A percentile compares a stretch with the other conserved stretches of the same genome.
phyloP scores from a whole-genome alignment of 768 basidiomycete genomes.

The Lyophyllum decastes region DNA sequence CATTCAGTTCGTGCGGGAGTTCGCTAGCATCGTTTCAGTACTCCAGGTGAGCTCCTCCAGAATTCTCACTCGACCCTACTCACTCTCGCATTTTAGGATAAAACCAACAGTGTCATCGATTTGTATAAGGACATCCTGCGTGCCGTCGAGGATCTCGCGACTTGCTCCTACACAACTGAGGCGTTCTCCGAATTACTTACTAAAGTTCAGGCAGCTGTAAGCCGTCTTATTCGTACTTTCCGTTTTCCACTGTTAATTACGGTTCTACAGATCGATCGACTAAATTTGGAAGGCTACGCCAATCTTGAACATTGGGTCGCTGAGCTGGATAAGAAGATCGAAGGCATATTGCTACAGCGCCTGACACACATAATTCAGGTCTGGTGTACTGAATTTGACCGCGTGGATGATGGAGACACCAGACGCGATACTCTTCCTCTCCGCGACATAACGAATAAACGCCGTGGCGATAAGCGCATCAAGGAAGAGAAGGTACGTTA shows the following conservation, averaged over 20 bases:
- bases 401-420: slow-evolving; percentile 66
- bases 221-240: slow-evolving; percentile 24
- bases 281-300: slow-evolving; percentile 95
- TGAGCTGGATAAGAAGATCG: slow-evolving; percentile 81
- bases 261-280: slow-evolving; percentile 75
- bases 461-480: slow-evolving; percentile 65
- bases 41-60: slow-evolving; percentile 60
- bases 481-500: slow-evolving; percentile 77
- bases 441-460: slow-evolving; percentile 63
- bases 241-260: background rate
- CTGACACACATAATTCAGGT: slow-evolving; percentile 76
- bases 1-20: slow-evolving; percentile 92
- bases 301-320: slow-evolving; percentile 93
- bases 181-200: slow-evolving; percentile 79
- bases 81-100: slow-evolving; percentile 58
- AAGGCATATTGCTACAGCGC: slow-evolving; percentile 74
- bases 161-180: slow-evolving; percentile 83
- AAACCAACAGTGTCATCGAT: slow-evolving; percentile 92
- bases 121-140: slow-evolving; percentile 84
- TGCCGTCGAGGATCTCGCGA: slow-evolving; percentile 83
- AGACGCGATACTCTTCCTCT: slow-evolving; percentile 51
- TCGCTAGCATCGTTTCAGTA: slow-evolving; percentile 89
- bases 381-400: slow-evolving; percentile 89
- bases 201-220: slow-evolving; percentile 82
- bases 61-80: background rate